Evolutionary conservation across 805 yeast species (phyloP).

Genomic region (Zygoascus tannicola): DNA sequence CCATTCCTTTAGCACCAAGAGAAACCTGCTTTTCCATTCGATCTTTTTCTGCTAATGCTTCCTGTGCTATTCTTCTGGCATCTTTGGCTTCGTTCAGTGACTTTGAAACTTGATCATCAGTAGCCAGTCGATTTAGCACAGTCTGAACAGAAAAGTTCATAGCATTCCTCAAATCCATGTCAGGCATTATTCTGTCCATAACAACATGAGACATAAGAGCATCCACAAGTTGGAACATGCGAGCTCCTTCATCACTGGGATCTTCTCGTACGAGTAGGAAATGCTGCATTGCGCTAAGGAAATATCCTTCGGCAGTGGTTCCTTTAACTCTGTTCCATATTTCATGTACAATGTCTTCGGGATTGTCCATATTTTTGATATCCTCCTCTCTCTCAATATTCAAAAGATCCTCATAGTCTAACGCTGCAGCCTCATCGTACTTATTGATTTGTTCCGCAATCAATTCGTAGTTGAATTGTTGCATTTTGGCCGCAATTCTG

Average conservation of each 20-base stretch:
- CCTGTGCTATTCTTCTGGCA: constrained; percentile 44
- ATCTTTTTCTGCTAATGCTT: constrained; percentile 49
- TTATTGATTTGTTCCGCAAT: constrained; percentile 58
- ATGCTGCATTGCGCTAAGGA: constrained; percentile 58
- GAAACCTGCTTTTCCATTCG: constrained; percentile 56
- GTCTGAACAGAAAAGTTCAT: constrained; percentile 70
- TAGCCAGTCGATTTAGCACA: constrained; percentile 59
- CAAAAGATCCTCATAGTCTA: constrained; percentile 42
- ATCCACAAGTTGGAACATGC: constrained; percentile 50
- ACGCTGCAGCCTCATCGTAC: constrained; percentile 47
- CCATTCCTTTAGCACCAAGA: constrained; percentile 68
- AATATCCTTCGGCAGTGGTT: constrained; percentile 49
- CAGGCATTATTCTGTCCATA: constrained; percentile 36
- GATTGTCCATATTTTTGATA: constrained; percentile 56
- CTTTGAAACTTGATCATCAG: constrained; percentile 77
- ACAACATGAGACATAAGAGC: constrained; percentile 57
- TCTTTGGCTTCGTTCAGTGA: constrained; percentile 53
- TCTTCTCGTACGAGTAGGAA: constrained; percentile 39
- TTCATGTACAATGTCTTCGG: constrained; percentile 55
- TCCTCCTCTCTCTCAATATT: constrained; percentile 33
- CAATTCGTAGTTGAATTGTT: constrained; percentile 44
- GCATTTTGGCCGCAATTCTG: constrained; percentile 43
- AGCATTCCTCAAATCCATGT: constrained; percentile 49
- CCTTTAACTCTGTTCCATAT: constrained; percentile 50
- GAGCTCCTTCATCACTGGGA: constrained; percentile 34